Evolutionary conservation across 495 filamentous ascomycete species (phyloP), one percentile per base, ranked within the genome.

Genomic region (Aspergillus avenaceus): DNA sequence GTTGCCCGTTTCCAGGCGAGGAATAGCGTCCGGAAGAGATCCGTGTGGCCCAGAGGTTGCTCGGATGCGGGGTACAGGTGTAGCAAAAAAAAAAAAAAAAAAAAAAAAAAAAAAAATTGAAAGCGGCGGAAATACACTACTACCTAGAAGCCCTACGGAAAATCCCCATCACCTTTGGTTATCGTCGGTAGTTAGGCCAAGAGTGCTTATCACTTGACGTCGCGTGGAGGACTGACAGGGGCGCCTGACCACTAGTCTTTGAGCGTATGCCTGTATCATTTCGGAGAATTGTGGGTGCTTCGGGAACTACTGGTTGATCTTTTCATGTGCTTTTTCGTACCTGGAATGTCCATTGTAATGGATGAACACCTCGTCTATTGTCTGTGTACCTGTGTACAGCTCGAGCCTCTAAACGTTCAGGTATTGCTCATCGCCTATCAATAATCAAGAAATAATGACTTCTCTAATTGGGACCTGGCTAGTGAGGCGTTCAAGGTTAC

Each of bases 21-120:
- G 34, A 38, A 3, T 38, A 38, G 34, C 34, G 34, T 18, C 34
- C 34, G 58, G 58, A 55, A 52, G 50, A 58, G 49, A 49, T 55
- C 58, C 58, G 58, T 49, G 58, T 61, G 54, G 54, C 38, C 54
- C 54, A 50, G 52, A 44, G 44, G 49, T 36, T 50, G 47, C 29
- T 47, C 58, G 58, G 54, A 61, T 61, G 58, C 54, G 58, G 58
- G 58, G 58, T 61, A 61, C 52, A 58, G 46, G 45, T 22, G 27
- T 22, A 37, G 14, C 7, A 26, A 13, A 23, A 43, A 14, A 16
- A n/a, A 7, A 36, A 12, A 7, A 5, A 12, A 18, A 18, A 13
- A 7, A n/a, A 7, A 6, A 6, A 3, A 19, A 19, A 14, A 19
- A 5, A 19, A 18, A 38, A 14, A 19, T 8, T 3, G 11, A 38